A percentile compares a stretch with the other conserved stretches of the same genome.
Evolutionary conservation across 805 yeast species (phyloP).

Genomic region (Nakazawaea wickerhamii): DNA sequence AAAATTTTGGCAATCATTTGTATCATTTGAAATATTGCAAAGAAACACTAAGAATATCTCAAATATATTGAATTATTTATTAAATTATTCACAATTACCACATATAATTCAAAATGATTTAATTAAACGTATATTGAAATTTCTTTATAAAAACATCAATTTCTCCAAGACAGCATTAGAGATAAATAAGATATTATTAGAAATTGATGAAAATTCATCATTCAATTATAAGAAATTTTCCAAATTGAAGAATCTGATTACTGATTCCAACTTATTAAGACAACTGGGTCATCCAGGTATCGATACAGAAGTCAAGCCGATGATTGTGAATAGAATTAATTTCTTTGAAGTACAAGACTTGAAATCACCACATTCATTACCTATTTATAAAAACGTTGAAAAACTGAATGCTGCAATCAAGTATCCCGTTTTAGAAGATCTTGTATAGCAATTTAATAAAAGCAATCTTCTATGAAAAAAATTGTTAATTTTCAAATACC

Average conservation of each 20-base stretch:
- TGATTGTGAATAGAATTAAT: constrained; percentile 33
- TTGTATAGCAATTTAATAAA: background rate
- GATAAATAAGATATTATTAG: constrained; percentile 19
- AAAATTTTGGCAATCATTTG: constrained; percentile 52
- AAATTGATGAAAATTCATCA: constrained; percentile 28
- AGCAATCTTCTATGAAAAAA: no score
- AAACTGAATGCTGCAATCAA: constrained; percentile 46
- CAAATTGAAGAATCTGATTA: constrained; percentile 25
- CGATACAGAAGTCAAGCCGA: constrained; percentile 35
- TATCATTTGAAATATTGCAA: constrained; percentile 45
- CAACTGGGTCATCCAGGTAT: constrained; percentile 35
- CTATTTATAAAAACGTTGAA: constrained; percentile 60
- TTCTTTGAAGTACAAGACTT: constrained; percentile 15
- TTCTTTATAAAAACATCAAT: constrained; percentile 26
- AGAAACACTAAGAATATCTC: constrained; percentile 40
- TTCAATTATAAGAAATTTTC: constrained; percentile 25
- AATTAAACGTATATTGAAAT: constrained; percentile 29
- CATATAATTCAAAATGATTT: constrained; percentile 37
- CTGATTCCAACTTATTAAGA: constrained; percentile 21
- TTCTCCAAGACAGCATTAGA: constrained; percentile 18
- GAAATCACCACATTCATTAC: constrained; percentile 33
- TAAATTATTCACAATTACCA: constrained; percentile 42
- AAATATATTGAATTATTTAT: constrained; percentile 39
- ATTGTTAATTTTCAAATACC: background rate
- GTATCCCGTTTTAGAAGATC: constrained; percentile 24